Evolutionary conservation across 2,329 filamentous ascomycete genomes (phyloP), one percentile per base, ranked within the genome.

Genomic region (Fusarium cicatricum): DNA sequence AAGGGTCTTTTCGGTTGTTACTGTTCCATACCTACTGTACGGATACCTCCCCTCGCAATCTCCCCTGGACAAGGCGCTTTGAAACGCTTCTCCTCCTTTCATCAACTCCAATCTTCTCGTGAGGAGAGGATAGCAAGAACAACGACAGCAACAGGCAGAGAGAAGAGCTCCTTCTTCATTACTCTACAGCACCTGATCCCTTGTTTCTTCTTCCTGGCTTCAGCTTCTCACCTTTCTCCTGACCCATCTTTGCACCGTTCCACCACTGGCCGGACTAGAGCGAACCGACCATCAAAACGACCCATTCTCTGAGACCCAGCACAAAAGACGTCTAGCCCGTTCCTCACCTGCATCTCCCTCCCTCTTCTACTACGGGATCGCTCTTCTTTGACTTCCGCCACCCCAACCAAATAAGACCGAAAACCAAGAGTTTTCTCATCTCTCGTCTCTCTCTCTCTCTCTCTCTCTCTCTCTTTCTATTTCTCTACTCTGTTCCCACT

Each of bases 201-300:
- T 31, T 12, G 26, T 15, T 59, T 39, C 34, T 44, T 56, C 56
- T 38, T 51, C 58, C 53, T 62, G 54, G 44, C 54, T 46, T 32
- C 32, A 49, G 44, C 54, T 46, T 32, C 32, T 16, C 21, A 31
- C 15, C 11, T 17, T 23, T 37, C 41, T 31, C 33, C 16, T 52
- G 49, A 38, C 19, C 31, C 28, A 26, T 17, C 16, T 17, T 38
- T 5, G 23, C 26, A 47, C 33, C 57, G 56, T 49, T 38, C 32
- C 58, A 60, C 52, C 47, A 33, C 38, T 39, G 52, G 29, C 32
- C 50, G 23, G 55, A 60, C 51, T 34, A 49, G 54, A 39, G 52
- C 59, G 58, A 62, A 62, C 41, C 58, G 59, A 55, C 41, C 41
- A 62, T 59, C 55, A 28, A 52, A 52, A 47, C 54, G 42, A 46